Conservation (phyloP, 805 yeast species). For the Sungouiella thailandica region DNA sequence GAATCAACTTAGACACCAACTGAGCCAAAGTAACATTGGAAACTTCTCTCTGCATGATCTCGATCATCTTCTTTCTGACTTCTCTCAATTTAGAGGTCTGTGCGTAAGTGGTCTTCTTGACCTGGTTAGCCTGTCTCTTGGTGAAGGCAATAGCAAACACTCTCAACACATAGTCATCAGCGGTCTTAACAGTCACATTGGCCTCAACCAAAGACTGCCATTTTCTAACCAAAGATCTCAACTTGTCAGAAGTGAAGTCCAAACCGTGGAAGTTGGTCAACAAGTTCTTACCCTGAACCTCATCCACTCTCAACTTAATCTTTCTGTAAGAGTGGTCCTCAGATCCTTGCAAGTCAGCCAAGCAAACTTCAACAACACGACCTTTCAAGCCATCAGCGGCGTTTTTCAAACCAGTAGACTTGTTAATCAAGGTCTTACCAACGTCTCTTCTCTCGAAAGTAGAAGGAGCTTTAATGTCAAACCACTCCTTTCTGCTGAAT, state of each 20-base stretch:
- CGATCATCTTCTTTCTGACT: slow-evolving; percentile 5
- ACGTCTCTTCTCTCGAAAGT: slow-evolving; percentile 6
- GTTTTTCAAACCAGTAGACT: slow-evolving; percentile 8
- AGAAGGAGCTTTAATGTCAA: slow-evolving; percentile 9
- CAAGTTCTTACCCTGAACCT: slow-evolving; percentile 7
- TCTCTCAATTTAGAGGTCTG: slow-evolving; percentile 5
- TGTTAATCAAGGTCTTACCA: slow-evolving; percentile 8
- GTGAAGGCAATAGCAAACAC: slow-evolving; percentile 7
- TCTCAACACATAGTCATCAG: slow-evolving; percentile 5
- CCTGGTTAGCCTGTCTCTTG: slow-evolving; percentile 6
- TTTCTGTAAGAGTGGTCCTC: slow-evolving; percentile 7
- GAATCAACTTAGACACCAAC: slow-evolving; percentile 5
- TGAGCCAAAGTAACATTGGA: slow-evolving; percentile 5
- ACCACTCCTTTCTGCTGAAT: slow-evolving; percentile 8
- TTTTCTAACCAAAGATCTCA: slow-evolving; percentile 5
- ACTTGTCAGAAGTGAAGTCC: slow-evolving; percentile 7
- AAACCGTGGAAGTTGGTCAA: slow-evolving; percentile 8
- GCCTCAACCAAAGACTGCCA: slow-evolving; percentile 6
- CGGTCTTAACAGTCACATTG: slow-evolving; percentile 6
- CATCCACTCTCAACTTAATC: slow-evolving; percentile 6
- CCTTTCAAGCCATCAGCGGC: slow-evolving; percentile 8
- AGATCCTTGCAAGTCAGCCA: slow-evolving; percentile 7
- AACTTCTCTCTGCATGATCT: slow-evolving; percentile 5
- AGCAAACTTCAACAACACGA: slow-evolving; percentile 5
- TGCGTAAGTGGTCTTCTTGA: slow-evolving; percentile 6